Evolutionary conservation across 1,139 yeast species (phyloP), one percentile per base, ranked within the genome.

Genomic region (Taphrina populina): DNA sequence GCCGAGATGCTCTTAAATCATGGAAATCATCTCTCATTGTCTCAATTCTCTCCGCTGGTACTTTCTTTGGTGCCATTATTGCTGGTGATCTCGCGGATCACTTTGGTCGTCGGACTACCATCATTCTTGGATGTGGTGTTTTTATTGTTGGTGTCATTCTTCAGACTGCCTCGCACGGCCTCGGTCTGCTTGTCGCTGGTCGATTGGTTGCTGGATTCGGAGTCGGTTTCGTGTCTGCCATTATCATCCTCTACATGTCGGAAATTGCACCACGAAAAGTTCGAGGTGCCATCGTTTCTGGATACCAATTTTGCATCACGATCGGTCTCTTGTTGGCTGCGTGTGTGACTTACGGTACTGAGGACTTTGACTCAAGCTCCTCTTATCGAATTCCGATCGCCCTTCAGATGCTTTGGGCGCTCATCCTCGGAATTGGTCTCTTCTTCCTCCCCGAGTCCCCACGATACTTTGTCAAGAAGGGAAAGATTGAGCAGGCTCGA

Each of bases 371-470:
- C 61, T 62, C 67, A 43, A 79, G 82, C 17, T 80, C 80, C 55
- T 97, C 97, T 56, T 82, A 82, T 72, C 77, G 87, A 71, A 75
- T 83, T 61, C 85, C 88, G 58, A 70, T 77, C 62, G 79, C 73
- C 24, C 63, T 77, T 51, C 70, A 75, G 61, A 73, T 76, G 64
- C 69, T 70, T 39, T 75, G 76, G 76, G 76, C 77, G 19, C 56
- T 71, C 59, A 63, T 74, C 26, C 65, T 71, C 32, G 64, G 73
- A 52, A 62, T 68, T 47, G 92, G 86, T 68, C 46, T 59, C 20
- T 58, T 58, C n/a, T 71, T 75, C 58, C 71, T 80, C 21, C 84
- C 85, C 1, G 85, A 81, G 63, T 76, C 82, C 2, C 85, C 85
- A 1, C 70, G 84, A 56, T 80, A 74, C 73, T 68, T 78, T 33